Conservation (phyloP, 805 yeast species). For the Isabelozyma rhagii region DNA sequence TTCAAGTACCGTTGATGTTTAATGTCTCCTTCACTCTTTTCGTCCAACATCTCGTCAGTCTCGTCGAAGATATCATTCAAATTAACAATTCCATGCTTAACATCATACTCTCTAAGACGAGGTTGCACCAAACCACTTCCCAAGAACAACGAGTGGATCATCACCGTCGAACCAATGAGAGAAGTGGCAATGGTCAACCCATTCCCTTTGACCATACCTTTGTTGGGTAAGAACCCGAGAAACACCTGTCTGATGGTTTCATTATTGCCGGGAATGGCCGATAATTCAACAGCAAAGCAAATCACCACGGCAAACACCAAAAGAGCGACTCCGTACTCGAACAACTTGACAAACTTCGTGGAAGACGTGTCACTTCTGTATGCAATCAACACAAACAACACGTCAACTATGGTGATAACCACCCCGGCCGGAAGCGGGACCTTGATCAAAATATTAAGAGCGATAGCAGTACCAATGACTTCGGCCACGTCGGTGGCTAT, state of each 20-base stretch:
- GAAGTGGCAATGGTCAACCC: slow-evolving; percentile 48
- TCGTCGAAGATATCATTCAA: slow-evolving; percentile 12
- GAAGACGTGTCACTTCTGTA: slow-evolving; percentile 42
- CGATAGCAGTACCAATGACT: slow-evolving; percentile 52
- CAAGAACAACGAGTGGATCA: slow-evolving; percentile 49
- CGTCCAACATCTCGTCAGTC: slow-evolving; percentile 4
- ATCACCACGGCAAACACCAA: slow-evolving; percentile 42
- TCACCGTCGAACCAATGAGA: slow-evolving; percentile 49
- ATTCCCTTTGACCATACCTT: slow-evolving; percentile 37
- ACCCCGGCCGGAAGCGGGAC: slow-evolving; percentile 52
- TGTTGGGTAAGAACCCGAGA: slow-evolving; percentile 44
- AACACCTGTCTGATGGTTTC: slow-evolving; percentile 29
- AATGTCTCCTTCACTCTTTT: slow-evolving; percentile 1
- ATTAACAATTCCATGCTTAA: slow-evolving; percentile 29
- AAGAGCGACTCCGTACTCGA: slow-evolving; percentile 41
- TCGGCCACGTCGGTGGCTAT: slow-evolving; percentile 54
- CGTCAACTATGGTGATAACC: slow-evolving; percentile 42
- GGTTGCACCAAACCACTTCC: slow-evolving; percentile 51
- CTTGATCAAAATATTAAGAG: slow-evolving; percentile 42
- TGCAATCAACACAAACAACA: slow-evolving; percentile 44
- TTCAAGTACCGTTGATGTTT: slow-evolving; percentile 3
- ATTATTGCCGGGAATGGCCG: slow-evolving; percentile 27
- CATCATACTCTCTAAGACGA: slow-evolving; percentile 44
- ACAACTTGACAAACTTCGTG: slow-evolving; percentile 28
- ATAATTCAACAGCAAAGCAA: slow-evolving; percentile 45